Conservation (phyloP, 2,329 filamentous ascomycete species). For the Neobulgaria alba region DNA sequence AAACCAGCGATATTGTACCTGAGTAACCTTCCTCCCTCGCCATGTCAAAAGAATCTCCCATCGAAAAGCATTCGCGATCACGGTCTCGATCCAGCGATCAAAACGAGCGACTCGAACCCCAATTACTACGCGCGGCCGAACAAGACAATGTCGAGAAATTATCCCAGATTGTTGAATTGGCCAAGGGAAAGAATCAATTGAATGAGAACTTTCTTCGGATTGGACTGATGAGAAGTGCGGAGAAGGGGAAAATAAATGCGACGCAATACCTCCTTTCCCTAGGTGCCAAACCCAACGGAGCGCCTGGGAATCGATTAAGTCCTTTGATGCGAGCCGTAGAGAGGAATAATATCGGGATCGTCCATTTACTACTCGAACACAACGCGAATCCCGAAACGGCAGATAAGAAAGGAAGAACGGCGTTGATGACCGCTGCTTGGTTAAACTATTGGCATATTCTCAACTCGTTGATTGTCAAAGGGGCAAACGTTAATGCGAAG, state of each 20-base stretch:
- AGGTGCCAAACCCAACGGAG: slow-evolving; percentile 19
- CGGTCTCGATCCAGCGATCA: slow-evolving; percentile 17
- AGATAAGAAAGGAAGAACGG: slow-evolving; percentile 22
- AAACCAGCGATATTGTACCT: no score
- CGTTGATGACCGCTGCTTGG: slow-evolving; percentile 24
- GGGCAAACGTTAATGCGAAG: not conserved
- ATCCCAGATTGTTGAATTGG: slow-evolving; percentile 14
- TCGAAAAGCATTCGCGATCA: no score
- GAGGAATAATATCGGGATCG: slow-evolving; percentile 18
- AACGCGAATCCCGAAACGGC: slow-evolving; percentile 19
- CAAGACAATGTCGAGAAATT: slow-evolving; percentile 18
- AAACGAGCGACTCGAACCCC: slow-evolving; percentile 20
- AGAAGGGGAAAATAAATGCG: slow-evolving; percentile 17
- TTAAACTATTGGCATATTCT: slow-evolving; percentile 21
- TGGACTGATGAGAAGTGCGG: slow-evolving; percentile 20
- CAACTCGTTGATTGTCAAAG: slow-evolving; percentile 13
- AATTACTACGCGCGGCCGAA: slow-evolving; percentile 19
- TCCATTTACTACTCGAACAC: slow-evolving; percentile 18
- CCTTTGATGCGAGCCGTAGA: slow-evolving; percentile 20
- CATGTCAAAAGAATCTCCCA: no score
- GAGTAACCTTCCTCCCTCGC: no score
- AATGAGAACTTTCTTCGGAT: slow-evolving; percentile 20
- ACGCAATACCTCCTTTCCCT: slow-evolving; percentile 18
- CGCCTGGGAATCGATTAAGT: slow-evolving; percentile 15
- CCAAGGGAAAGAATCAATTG: slow-evolving; percentile 14